These are phyloP conservation scores for Zoysia matrella DNA, from an alignment of 202 grass and related monocot species.

Conservation along the genomic window DNA sequence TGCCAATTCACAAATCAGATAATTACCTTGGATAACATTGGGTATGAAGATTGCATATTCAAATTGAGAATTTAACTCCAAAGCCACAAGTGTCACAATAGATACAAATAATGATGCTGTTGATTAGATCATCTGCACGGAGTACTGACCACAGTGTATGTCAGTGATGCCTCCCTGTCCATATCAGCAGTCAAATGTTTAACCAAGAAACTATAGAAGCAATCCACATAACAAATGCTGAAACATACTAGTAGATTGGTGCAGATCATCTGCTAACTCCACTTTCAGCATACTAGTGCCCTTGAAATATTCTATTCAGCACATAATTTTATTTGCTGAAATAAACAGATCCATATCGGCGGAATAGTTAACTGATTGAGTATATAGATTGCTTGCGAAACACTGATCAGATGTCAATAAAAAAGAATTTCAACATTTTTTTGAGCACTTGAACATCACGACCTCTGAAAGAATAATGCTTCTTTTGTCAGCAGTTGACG, in stretches of 20 bases:
- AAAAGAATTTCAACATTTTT: neutral
- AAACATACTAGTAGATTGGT: conserved; percentile 5
- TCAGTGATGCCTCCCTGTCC: conserved; percentile 20
- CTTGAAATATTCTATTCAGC: conserved; percentile 14
- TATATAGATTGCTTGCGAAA: no score
- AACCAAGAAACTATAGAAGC: no score
- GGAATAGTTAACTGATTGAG: no score
- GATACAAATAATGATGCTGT: neutral
- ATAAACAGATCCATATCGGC: no score
- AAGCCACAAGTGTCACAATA: neutral
- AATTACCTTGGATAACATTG: neutral
- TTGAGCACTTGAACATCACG: conserved; percentile 1
- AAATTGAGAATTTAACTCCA: conserved; percentile 8
- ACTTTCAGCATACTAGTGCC: conserved; percentile 14
- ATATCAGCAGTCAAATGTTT: conserved; percentile 24
- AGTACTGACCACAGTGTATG: conserved; percentile 19
- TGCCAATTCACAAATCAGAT: neutral
- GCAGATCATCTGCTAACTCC: neutral
- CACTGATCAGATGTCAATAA: no score
- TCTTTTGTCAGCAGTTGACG: conserved; percentile 42
- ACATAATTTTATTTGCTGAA: conserved; percentile 3
- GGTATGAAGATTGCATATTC: conserved; percentile 7
- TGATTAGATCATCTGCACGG: conserved; percentile 11
- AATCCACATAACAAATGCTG: conserved; percentile 4
- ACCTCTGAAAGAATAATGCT: neutral